Conservation (phyloP, 1,139 yeast species). For the Meyerozyma carpophila region DNA sequence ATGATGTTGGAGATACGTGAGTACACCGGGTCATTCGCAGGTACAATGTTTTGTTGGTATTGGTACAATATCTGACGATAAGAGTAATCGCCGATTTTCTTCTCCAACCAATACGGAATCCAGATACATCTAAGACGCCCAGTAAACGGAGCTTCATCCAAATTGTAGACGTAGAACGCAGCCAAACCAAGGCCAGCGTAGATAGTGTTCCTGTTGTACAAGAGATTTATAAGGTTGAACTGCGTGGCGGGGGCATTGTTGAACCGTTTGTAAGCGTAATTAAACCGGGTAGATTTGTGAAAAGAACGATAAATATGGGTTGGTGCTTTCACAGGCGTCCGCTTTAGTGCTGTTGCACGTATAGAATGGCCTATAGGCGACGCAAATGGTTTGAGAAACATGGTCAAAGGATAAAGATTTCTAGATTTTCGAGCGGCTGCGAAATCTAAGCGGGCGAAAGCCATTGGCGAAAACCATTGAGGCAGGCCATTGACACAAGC, state of each 20-base stretch:
- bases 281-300: background rate
- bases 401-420: background rate
- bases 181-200: slow-evolving; percentile 8
- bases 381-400: background rate
- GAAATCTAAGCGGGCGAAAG: background rate
- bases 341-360: background rate
- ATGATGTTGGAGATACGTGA: slow-evolving; percentile 54
- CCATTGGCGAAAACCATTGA: too few species aligned
- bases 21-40: slow-evolving; percentile 52
- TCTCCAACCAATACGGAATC: slow-evolving; percentile 65
- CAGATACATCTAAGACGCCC: slow-evolving; percentile 69
- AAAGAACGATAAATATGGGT: background rate
- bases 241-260: slow-evolving; percentile 2
- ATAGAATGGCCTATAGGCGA: background rate
- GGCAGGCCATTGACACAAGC: too few species aligned
- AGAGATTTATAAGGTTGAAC: slow-evolving; percentile 2
- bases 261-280: slow-evolving; percentile 8
- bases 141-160: slow-evolving; percentile 81
- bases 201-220: slow-evolving; percentile 4
- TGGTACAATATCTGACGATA: slow-evolving; percentile 57
- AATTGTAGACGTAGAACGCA: slow-evolving; percentile 55
- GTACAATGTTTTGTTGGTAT: slow-evolving; percentile 41
- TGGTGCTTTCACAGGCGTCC: background rate
- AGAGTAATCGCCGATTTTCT: slow-evolving; percentile 59
- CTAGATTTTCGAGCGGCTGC: background rate